Evolutionary conservation across 768 basidiomycete genomes (phyloP).

Genomic region (Rhodotorula babjevae): DNA sequence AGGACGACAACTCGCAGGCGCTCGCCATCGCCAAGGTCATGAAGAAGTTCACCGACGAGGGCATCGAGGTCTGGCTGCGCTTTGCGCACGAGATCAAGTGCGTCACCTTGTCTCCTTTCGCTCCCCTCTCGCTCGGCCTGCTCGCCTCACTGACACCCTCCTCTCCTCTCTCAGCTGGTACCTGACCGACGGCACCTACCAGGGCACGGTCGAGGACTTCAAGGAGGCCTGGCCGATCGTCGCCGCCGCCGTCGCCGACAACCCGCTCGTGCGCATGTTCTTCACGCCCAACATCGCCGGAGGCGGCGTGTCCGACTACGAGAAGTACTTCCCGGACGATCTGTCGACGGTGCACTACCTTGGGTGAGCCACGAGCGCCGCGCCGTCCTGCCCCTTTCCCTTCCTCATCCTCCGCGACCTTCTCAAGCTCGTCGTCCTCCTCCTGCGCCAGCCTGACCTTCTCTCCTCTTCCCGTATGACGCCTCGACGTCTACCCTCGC

Average conservation of each 20-base stretch:
- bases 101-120: no score
- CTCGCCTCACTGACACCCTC: background rate
- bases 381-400: no score
- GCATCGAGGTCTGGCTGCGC: conserved; percentile 42
- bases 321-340: conserved; percentile 36
- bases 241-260: conserved; percentile 27
- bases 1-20: conserved; percentile 38
- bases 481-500: no score
- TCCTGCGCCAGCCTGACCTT: no score
- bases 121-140: background rate
- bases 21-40: conserved; percentile 41
- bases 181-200: conserved; percentile 37
- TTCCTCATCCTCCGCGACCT: no score
- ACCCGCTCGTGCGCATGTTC: conserved; percentile 40
- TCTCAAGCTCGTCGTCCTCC: no score
- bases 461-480: no score
- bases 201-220: conserved; percentile 38
- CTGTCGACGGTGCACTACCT: background rate
- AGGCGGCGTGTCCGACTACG: conserved; percentile 23
- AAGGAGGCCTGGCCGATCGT: conserved; percentile 40
- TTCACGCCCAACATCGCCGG: conserved; percentile 38
- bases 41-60: conserved; percentile 43
- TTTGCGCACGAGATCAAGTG: conserved; percentile 30
- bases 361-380: background rate
- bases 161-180: background rate